Evolutionary conservation across 306 rosid species (phyloP).

Genomic region (Benincasa hispida): DNA sequence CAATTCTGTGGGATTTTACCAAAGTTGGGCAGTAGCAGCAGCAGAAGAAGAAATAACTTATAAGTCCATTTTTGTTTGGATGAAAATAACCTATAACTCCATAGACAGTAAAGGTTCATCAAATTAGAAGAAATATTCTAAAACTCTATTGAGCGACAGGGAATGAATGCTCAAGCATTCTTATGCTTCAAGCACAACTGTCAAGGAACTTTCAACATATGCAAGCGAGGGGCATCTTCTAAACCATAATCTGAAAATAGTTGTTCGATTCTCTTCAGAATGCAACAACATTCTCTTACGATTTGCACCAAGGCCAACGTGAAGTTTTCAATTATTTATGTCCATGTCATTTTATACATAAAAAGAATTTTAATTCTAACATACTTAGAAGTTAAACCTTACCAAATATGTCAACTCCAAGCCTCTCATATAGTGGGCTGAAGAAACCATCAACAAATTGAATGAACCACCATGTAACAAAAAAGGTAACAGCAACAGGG

Average conservation of each 20-base stretch:
- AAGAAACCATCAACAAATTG: slow-evolving; percentile 92
- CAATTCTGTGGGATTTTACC: neutral
- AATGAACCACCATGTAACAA: slow-evolving; percentile 88
- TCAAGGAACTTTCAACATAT: neutral
- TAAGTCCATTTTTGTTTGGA: neutral
- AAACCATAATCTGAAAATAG: neutral
- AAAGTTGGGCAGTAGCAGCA: neutral
- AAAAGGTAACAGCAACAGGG: slow-evolving; percentile 85
- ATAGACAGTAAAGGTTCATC: neutral
- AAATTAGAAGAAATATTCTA: neutral
- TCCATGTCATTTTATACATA: neutral
- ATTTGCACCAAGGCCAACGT: neutral
- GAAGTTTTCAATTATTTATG: neutral
- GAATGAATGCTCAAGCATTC: neutral
- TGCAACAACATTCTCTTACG: neutral
- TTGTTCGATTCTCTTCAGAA: neutral
- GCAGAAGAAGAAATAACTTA: neutral
- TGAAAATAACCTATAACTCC: neutral
- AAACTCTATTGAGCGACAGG: neutral
- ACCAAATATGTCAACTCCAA: slow-evolving; percentile 84
- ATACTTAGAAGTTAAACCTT: slow-evolving; percentile 10
- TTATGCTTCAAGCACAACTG: neutral
- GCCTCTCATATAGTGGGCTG: slow-evolving; percentile 69
- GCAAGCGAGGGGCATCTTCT: neutral
- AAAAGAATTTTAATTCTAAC: neutral